Base-by-base conservation (phyloP, 2,329 filamentous ascomycete species). In the Trichoderma afroharzianum region DNA sequence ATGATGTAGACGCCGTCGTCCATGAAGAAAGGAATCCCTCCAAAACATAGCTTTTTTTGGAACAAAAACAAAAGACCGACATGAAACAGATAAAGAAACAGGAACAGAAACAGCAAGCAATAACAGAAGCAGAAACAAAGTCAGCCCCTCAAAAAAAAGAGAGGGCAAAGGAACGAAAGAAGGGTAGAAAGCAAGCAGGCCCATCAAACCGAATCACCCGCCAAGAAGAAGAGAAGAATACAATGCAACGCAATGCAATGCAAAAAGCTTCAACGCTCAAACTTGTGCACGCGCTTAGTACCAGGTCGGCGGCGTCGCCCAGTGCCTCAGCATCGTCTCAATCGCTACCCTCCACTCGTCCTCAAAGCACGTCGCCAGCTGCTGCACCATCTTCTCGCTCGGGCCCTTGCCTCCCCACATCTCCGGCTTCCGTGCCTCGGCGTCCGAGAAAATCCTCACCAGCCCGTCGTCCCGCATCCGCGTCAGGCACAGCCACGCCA, bases 401-500 rank as follows among this genome's bases (percentile, higher is more conserved):
- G 92, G 91, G 30, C 82, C 79, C 39, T 83, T 83, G 1, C 85
- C 87, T 61, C 87, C 91, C 92, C 92, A 94, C 90, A 93, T 94
- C 70, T 88, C 87, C 4, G 87, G 88, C 74, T 87, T 87, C 15
- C 83, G 81, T 0, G 91, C 89, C 76, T 93, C 89, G 14, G 83
- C 78, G 39, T 85, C 83, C 0, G 92, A 90, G 76, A 91, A 91
- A 47, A 85, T 83, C 0, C 86, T 78, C 24, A 94, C 85, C 61
- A 93, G 82, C 70, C 86, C 85, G 73, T 91, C 89, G 70, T 88
- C 87, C 26, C 85, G 83, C 64, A 93, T 89, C 79, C 92, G 93
- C 55, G 82, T 82, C 11, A 94, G 81, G 36, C 92, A 89, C 59
- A 94, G 82, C 91, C 92, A 94, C 55, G 90, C 92, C 75, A 92